Percentiles rank a stretch among this genome's conserved stretches.
Evolutionary conservation across 2,329 filamentous ascomycete species (phyloP).

Genomic region (Amylocarpus encephaloides): DNA sequence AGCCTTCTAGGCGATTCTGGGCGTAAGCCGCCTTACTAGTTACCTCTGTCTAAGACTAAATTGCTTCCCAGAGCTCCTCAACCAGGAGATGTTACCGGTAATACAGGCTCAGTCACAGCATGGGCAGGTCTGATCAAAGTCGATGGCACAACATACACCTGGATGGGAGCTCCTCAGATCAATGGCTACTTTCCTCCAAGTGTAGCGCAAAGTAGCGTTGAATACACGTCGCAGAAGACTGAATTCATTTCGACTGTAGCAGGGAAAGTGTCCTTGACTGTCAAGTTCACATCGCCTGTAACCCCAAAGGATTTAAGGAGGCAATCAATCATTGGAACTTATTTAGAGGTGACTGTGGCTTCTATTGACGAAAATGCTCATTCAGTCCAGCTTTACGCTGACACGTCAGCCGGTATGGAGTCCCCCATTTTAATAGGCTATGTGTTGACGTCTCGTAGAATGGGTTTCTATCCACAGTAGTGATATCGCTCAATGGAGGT

Average conservation of each 20-base stretch:
- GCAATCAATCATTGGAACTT: conserved; percentile 65
- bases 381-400: conserved; percentile 63
- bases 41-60: background rate
- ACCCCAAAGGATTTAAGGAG: conserved; percentile 59
- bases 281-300: conserved; percentile 68
- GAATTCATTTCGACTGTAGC: conserved; percentile 62
- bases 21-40: conserved; percentile 16
- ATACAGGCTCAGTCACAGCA: conserved; percentile 48
- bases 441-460: conserved; percentile 42
- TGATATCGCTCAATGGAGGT: conserved; percentile 54
- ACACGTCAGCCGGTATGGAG: conserved; percentile 60
- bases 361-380: conserved; percentile 58
- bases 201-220: conserved; percentile 56
- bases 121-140: conserved; percentile 69
- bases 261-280: conserved; percentile 54
- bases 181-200: conserved; percentile 37
- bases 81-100: conserved; percentile 19
- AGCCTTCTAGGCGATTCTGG: conserved; percentile 25
- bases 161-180: conserved; percentile 54
- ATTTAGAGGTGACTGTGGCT: conserved; percentile 56
- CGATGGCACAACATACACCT: conserved; percentile 57
- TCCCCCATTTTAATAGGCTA: background rate
- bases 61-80: conserved; percentile 19
- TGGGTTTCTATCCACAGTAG: conserved; percentile 60
- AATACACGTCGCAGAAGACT: conserved; percentile 67